Evolutionary conservation across 208 protist genomes (phyloP), one percentile per base, ranked within the genome.

Genomic region (Acanthamoeba royreba): DNA sequence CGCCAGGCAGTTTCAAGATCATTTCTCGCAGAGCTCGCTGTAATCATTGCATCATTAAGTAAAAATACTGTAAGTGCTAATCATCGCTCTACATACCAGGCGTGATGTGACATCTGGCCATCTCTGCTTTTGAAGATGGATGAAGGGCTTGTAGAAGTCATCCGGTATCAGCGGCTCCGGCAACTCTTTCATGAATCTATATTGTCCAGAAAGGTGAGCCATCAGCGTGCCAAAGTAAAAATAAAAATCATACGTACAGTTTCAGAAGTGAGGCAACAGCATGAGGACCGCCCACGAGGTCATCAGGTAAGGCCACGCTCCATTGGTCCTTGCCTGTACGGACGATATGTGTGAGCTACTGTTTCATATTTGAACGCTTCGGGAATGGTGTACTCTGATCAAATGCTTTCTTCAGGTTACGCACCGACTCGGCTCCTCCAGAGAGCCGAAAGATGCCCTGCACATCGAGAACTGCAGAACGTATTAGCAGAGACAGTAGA

Each of bases 131-230:
- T 83, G 72, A 8, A 83, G 40, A 49, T 89, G 28, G 52, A 89
- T 15, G 52, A 89, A 89, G 25, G 43, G 81, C 45, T 89, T 89
- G 52, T 89, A 89, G 35, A 89, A 66, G 49, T 40, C 31, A 49
- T 55, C 46, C 8, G 81, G 81, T 4, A 89, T 53, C 49, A 89
- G 47, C n/a, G 81, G 81, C 19, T 89, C 81, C 47, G 81, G 81
- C 28, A 89, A 33, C 38, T 89, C 81, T n/a, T 89, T 89, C 81
- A 89, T 66, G 81, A 89, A 89, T 49, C 72, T 83, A 28, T 69
- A 38, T 28, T 28, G 22, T 69, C 33, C 11, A n/a, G 19, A 46
- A n/a, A 47, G 17, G 38, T 35, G 8, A 4, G 15, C 42, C 17
- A 52, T 25, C 22, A 8, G 15, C 28, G 35, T 4, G 15, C 35